A percentile compares a stretch with the other conserved stretches of the same genome.
Evolutionary conservation across 768 basidiomycete species (phyloP).

Genomic region (Tulasnella sp.): DNA sequence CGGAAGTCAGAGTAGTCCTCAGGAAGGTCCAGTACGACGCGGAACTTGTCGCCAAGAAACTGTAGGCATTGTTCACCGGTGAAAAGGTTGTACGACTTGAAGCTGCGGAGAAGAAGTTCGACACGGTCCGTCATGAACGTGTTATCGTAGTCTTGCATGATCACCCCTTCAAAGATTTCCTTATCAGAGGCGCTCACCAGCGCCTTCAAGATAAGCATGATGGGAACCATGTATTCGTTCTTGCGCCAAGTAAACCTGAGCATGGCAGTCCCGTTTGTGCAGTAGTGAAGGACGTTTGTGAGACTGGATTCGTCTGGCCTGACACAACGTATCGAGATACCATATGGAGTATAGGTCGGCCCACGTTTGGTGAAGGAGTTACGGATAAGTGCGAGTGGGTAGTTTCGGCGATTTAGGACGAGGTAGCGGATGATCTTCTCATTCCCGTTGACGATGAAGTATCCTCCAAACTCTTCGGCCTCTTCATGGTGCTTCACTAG

Average conservation of each 20-base stretch:
- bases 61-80: conserved; percentile 88
- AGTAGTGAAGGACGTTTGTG: conserved; percentile 96
- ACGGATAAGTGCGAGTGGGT: conserved; percentile 86
- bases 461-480: conserved; percentile 96
- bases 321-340: conserved; percentile 91
- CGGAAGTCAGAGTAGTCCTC: conserved; percentile 85
- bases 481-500: conserved; percentile 90
- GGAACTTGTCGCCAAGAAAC: conserved; percentile 93
- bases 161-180: conserved; percentile 92
- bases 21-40: conserved; percentile 79
- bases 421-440: conserved; percentile 97
- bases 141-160: conserved; percentile 94
- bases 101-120: conserved; percentile 85
- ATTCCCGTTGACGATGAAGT: conserved; percentile 98
- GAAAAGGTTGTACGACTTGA: conserved; percentile 82
- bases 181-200: conserved; percentile 84
- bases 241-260: conserved; percentile 94
- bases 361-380: conserved; percentile 88
- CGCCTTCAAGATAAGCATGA: conserved; percentile 93
- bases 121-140: conserved; percentile 97
- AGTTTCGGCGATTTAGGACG: conserved; percentile 89
- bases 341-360: conserved; percentile 87
- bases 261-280: conserved; percentile 94
- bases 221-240: conserved; percentile 95
- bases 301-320: conserved; percentile 85